Percentiles rank a stretch among this genome's conserved stretches.
Evolutionary conservation across 495 filamentous ascomycete genomes (phyloP).

Genomic region (Bathelium albidoporum): DNA sequence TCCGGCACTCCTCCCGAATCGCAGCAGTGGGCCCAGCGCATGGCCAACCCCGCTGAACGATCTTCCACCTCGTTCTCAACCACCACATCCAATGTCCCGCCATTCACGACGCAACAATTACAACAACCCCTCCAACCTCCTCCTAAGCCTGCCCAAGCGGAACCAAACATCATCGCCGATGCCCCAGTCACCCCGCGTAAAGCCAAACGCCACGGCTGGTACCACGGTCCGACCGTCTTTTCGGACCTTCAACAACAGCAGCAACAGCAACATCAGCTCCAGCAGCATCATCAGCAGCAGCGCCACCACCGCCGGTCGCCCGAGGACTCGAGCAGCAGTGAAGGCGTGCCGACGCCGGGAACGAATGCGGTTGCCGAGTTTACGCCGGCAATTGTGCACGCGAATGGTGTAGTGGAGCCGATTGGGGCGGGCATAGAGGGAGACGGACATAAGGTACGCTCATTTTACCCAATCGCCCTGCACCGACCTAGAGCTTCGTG

Average conservation of each 20-base stretch:
- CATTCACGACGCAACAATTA: conserved; percentile 19
- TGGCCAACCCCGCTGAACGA: not conserved
- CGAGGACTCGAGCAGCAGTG: conserved; percentile 62
- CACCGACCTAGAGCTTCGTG: too few relatives aligned
- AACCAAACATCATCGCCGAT: conserved; percentile 15
- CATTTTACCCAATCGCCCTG: conserved; percentile 10
- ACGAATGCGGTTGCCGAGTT: conserved; percentile 48
- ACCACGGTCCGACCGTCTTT: conserved; percentile 43
- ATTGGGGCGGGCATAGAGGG: conserved; percentile 27
- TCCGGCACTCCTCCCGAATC: not conserved
- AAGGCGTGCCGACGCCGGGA: conserved; percentile 56
- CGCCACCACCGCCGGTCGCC: conserved; percentile 54
- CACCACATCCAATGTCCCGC: not conserved
- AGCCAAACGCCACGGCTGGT: conserved; percentile 57
- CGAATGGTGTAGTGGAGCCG: conserved; percentile 51
- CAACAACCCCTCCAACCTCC: conserved; percentile 24
- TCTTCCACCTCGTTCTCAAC: not conserved
- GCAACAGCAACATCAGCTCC: too few relatives aligned
- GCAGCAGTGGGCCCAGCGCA: not conserved
- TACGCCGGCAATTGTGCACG: conserved; percentile 54
- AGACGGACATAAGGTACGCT: conserved; percentile 29
- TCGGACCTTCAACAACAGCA: conserved; percentile 21
- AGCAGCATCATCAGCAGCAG: too few relatives aligned
- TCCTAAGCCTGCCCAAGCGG: not conserved
- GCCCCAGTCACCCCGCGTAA: conserved; percentile 45